Evolutionary conservation across 345 rosid species (phyloP), one percentile per base, ranked within the genome.

Genomic region (Turnera subulata): DNA sequence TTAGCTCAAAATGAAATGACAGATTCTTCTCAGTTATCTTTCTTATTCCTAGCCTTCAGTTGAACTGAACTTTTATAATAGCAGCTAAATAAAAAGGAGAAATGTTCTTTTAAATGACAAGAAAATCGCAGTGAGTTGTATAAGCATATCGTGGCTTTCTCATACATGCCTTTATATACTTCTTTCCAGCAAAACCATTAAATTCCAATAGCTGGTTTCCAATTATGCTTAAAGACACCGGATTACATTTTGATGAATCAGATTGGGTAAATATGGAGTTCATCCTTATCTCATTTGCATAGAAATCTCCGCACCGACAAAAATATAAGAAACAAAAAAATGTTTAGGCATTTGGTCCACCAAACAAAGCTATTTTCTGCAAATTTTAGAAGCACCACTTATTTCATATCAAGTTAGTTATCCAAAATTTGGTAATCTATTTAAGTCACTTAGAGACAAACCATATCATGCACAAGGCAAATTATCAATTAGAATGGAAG

Each of bases 151-250:
- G 14, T 21, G 32, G 50, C 22, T 57, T 59, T 56, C 42, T 17
- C 15, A 26, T 19, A 43, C 57, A 46, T 54, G 47, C 53, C 53
- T 50, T 47, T 42, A 26, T 12, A 43, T 59, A 46, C 50, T 42
- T 46, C 56, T 46, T 40, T 33, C 70, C 72, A 68, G 40, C 50
- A 0, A 63, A 59, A 45, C 54, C 57, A 61, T 65, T 61, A 45
- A 65, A 43, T 29, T 35, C 23, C 42, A 20, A 55, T 52, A 42
- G 24, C 60, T 68, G 55, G 61, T 76, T 68, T 71, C 49, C 65
- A 53, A 54, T 24, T 60, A 59, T 22, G 5, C 21, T 10, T 22
- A 46, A n/a, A 18, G 46, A 43, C 56, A 50, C 6, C 24, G 44
- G 32, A 26, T 49, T 49, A 53, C 38, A 63, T 40, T 62, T 24